These are phyloP conservation scores for Hemileia vastatrix DNA, from an alignment of 1,284 basidiomycete species.

Conservation along the genomic window DNA sequence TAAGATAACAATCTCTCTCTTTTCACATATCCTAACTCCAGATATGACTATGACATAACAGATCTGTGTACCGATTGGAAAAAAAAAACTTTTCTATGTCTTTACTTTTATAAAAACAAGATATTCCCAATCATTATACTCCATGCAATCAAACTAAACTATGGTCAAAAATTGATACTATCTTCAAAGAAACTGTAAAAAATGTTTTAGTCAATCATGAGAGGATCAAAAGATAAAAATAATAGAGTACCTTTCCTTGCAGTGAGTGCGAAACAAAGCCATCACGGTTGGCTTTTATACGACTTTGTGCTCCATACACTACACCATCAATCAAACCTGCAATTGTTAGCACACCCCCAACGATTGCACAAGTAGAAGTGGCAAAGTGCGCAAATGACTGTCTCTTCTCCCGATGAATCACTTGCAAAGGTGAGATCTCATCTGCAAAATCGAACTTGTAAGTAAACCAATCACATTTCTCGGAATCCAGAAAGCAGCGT, in stretches of 20 bases:
- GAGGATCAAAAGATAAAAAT: neutral
- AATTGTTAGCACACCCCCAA: conserved; percentile 91
- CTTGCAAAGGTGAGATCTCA: conserved; percentile 93
- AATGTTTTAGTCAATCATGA: too few species aligned
- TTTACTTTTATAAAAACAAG: too few species aligned
- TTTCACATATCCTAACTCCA: too few species aligned
- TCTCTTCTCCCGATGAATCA: conserved; percentile 78
- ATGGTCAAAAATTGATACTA: too few species aligned
- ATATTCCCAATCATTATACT: too few species aligned
- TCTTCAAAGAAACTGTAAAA: too few species aligned
- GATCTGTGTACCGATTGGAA: too few species aligned
- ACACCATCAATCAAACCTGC: conserved; percentile 82
- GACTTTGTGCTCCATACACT: conserved; percentile 53
- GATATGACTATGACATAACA: too few species aligned
- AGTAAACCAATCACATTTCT: neutral
- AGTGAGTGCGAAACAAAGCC: conserved; percentile 6
- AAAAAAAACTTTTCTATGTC: too few species aligned
- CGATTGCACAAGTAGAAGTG: conserved; percentile 95
- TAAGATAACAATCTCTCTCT: too few species aligned
- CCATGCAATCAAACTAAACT: too few species aligned
- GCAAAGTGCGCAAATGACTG: conserved; percentile 96
- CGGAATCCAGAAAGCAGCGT: neutral
- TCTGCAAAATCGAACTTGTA: conserved; percentile 22
- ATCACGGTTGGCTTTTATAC: conserved; percentile 4
- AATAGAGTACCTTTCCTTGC: conserved; percentile 12